Percentiles rank a stretch among this genome's conserved stretches.
Conservation (phyloP, 1,139 yeast genomes). For the Debaryomyces sp. region DNA sequence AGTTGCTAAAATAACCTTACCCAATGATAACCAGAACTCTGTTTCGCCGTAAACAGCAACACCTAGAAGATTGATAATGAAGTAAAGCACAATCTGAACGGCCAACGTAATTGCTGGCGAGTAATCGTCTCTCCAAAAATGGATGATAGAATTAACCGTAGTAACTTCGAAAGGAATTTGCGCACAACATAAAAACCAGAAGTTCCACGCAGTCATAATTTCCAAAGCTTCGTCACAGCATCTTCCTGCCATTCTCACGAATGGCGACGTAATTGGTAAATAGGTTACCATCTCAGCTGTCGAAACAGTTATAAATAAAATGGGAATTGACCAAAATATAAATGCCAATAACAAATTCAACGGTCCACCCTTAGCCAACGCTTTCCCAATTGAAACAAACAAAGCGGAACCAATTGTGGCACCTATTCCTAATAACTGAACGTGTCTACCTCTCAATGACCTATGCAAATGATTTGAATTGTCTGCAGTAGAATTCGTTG, state of each 20-base stretch:
- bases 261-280: slow-evolving; percentile 67
- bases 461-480: slow-evolving; percentile 21
- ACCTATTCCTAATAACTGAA: slow-evolving; percentile 52
- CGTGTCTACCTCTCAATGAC: slow-evolving; percentile 37
- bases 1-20: slow-evolving; percentile 43
- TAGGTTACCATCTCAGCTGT: slow-evolving; percentile 84
- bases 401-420: slow-evolving; percentile 53
- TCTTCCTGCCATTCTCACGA: slow-evolving; percentile 50
- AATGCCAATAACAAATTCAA: slow-evolving; percentile 44
- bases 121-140: slow-evolving; percentile 76
- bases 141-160: slow-evolving; percentile 72
- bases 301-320: slow-evolving; percentile 62
- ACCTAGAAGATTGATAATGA: slow-evolving; percentile 61
- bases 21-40: slow-evolving; percentile 58
- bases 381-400: slow-evolving; percentile 44
- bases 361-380: slow-evolving; percentile 43
- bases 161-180: slow-evolving; percentile 80
- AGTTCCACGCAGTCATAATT: slow-evolving; percentile 79
- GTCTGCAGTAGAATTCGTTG: slow-evolving; percentile 18
- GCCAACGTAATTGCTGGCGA: slow-evolving; percentile 61
- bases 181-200: slow-evolving; percentile 72
- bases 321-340: slow-evolving; percentile 49
- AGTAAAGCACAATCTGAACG: slow-evolving; percentile 59
- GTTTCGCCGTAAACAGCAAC: slow-evolving; percentile 70
- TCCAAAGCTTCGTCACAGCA: slow-evolving; percentile 68